Conservation (phyloP, 805 yeast genomes). For the Cyberlindnera mycetangii region DNA sequence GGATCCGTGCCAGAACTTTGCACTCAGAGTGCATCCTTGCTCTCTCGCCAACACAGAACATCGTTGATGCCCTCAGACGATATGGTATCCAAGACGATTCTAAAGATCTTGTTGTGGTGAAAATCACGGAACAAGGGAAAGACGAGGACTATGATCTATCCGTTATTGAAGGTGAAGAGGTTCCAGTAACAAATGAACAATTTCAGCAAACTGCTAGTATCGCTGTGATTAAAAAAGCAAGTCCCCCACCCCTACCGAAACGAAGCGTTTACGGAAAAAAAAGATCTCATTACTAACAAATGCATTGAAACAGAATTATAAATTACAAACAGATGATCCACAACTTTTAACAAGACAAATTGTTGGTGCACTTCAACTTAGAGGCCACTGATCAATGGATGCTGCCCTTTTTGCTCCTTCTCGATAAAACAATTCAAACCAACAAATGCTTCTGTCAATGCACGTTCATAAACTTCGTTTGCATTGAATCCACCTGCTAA, state of each 20-base stretch:
- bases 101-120: constrained; percentile 47
- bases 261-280: too few relatives aligned
- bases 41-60: constrained; percentile 67
- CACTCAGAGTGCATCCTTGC: constrained; percentile 72
- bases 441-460: constrained; percentile 83
- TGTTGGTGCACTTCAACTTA: constrained; percentile 45
- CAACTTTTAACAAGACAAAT: constrained; percentile 37
- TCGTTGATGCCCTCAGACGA: constrained; percentile 64
- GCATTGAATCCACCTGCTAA: constrained; percentile 85
- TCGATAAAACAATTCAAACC: constrained; percentile 84
- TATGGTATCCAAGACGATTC: constrained; percentile 64
- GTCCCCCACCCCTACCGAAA: too few relatives aligned
- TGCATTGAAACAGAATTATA: constrained; percentile 16
- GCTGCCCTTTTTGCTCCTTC: constrained; percentile 42
- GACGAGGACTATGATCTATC: constrained; percentile 21
- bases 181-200: constrained; percentile 33
- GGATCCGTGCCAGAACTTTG: constrained; percentile 57
- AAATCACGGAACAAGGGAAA: constrained; percentile 33
- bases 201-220: constrained; percentile 33
- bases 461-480: constrained; percentile 65
- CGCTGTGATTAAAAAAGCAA: constrained; percentile 30
- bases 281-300: constrained; percentile 3
- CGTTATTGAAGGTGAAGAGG: constrained; percentile 34
- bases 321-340: constrained; percentile 15
- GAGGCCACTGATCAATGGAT: constrained; percentile 34